Evolutionary conservation across 139 green algal species (phyloP), one percentile per base, ranked within the genome.

Genomic region (Chlorella vulgaris): DNA sequence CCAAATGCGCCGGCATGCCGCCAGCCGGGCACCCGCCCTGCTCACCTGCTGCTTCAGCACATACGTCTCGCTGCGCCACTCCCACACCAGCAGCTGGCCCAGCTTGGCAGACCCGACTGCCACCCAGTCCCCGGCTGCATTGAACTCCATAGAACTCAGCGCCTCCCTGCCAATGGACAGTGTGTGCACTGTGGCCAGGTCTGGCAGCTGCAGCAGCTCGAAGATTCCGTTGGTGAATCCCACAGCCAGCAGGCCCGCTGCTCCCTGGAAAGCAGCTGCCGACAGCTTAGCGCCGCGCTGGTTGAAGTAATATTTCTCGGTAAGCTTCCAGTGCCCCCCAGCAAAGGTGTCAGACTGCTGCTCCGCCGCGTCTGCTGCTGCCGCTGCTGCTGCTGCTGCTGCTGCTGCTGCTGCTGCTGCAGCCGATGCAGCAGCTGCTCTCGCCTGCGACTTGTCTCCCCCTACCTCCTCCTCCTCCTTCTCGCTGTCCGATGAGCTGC

Each of bases 31-130:
- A n/a, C n/a, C n/a, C n/a, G n/a, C 13, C 13, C 47, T 10, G 13
- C 58, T 6, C 47, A 53, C 70, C 74, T 95, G 91, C 87, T 98
- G 93, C 86, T 93, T 95, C 21, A 98, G 86, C 51, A 98, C 93
- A 81, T 99, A 98, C 33, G 85, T 96, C 88, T 99, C 96, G 28
- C 85, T 93, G 47, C 93, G 89, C 96, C 96, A 99, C 83, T 99
- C 96, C 96, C 96, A 99, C 60, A 99, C 96, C 81, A 99, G 90
- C 90, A 99, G 88, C 92, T 99, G 96, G 7, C 96, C 96, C 63
- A 99, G 90, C 60, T 83, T 83, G 10, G 94, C 93, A 53, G 91
- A 94, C 6, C 95, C 95, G 38, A 98, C 74, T 7, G 90, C 87
- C 36, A 93, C 31, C 96, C 96, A 99, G 77, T 98, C 95, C 5